A percentile compares a stretch with the other conserved stretches of the same genome.
These are phyloP conservation scores for Chlamydomonas incerta DNA, from an alignment of 139 green algal species.

Conservation along the genomic window DNA sequence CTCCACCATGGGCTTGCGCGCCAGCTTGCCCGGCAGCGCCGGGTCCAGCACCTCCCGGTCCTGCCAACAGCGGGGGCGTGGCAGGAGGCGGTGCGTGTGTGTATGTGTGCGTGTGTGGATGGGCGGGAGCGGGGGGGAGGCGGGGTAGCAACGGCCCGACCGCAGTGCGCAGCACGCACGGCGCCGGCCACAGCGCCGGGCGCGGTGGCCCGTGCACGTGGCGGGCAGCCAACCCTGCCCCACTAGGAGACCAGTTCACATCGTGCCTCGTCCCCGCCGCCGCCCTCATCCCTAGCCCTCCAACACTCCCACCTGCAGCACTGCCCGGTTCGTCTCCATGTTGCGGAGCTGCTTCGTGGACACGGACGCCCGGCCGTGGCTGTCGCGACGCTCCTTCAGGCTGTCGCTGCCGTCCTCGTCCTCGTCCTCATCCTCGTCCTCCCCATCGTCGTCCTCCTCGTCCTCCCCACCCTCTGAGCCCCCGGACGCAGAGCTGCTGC, in stretches of 20 bases:
- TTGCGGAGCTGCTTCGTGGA: slow-evolving; percentile 20
- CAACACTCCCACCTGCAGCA: not conserved
- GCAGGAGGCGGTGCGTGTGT: not conserved
- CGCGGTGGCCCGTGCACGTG: no score
- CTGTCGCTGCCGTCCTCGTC: not conserved
- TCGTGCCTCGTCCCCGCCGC: not conserved
- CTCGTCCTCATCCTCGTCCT: not conserved
- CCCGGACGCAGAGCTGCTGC: slow-evolving; percentile 1
- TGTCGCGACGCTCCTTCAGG: not conserved
- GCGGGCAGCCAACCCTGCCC: not conserved
- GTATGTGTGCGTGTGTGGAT: no score
- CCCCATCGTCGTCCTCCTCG: not conserved
- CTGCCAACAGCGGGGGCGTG: not conserved
- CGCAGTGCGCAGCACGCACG: no score
- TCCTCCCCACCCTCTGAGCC: not conserved
- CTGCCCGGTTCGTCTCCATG: slow-evolving; percentile 23
- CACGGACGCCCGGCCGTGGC: not conserved
- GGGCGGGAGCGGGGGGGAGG: no score
- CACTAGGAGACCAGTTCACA: not conserved
- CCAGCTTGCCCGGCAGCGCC: slow-evolving; percentile 22
- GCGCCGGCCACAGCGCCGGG: no score
- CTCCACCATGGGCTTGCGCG: slow-evolving; percentile 55
- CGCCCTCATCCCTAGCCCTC: not conserved
- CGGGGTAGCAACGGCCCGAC: not conserved
- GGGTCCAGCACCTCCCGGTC: slow-evolving; percentile 9